Base-by-base conservation (phyloP, 2,329 filamentous ascomycete genomes). In the Cladophialophora psammophila region DNA sequence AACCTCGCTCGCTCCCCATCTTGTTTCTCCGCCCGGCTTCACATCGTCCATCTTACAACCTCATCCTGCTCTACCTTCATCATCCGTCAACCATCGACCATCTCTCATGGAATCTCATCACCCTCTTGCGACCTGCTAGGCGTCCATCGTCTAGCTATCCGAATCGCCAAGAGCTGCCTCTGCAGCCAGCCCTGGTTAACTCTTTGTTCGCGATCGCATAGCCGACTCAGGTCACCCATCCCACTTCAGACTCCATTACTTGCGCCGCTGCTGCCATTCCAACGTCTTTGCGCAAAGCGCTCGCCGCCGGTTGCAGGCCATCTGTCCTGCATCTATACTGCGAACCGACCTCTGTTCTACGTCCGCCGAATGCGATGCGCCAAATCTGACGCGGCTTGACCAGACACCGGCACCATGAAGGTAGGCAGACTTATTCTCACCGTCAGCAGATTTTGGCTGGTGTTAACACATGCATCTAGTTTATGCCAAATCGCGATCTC, bases 401-500 rank as follows among this genome's bases (percentile, higher is more conserved):
- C 48, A 52, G 55, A 63, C 12, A 38, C 26, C 13, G 55, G 42
- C 65, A 73, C 13, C 13, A 75, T 75, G 74, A 75, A 75, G 73
- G 73, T 75, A 64, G 55, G 72, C 35, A 15, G 18, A 48, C n/a
- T 35, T 40, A 8, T 45, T 57, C n/a, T 13, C 26, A 20, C n/a
- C 18, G 13, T 67, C 9, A 13, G 38, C 45, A 5, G 40, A 36
- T 56, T 40, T 55, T 52, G 8, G 26, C 34, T 10, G 34, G 18
- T 61, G 38, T 68, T 75, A 48, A 75, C 64, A 57, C 57, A 12
- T 15, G 32, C 68, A 76, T 78, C 76, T 78, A 99, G 94, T 99
- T 96, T 80, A 86, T 99, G 75, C 93, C 94, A 68, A 87, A 97
- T 70, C 90, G 89, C 79, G 91, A 96, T 73, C 94, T 98, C 77